Base-by-base conservation (phyloP, 495 filamentous ascomycete genomes). In the Extremus antarcticus region DNA sequence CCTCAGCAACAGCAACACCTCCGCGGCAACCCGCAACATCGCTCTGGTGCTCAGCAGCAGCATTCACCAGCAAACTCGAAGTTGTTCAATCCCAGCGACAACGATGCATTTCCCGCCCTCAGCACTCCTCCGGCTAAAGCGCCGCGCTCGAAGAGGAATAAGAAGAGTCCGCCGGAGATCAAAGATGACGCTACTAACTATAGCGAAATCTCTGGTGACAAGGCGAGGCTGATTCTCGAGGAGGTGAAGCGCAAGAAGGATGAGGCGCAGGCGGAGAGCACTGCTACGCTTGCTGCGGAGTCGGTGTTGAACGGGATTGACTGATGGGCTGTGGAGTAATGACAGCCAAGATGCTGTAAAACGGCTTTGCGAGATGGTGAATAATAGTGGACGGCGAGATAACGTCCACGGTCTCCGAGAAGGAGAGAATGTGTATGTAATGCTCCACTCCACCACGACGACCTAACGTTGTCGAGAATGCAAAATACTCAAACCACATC, bases 401-500 rank as follows among this genome's bases (percentile, higher is more conserved):
- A 4, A 4, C 13, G 29, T 35, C 29, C 7, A 35, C 13, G 29
- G 13, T 4, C 29, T 35, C 29, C 13, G 29, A 35, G 4, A 4
- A 35, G 4, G 29, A 35, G 29, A 35, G 4, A 35, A 7, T 4
- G 13, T 35, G 29, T 35, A 35, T 35, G 29, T 7, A 7, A 35
- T 7, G 29, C 29, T 35, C 29, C 29, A 35, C 29, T 35, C 29
- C 4, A n/a, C n/a, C n/a, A 35, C 29, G 29, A 35, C 29, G 4
- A 35, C 29, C 29, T 35, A 7, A 35, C 29, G 29, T 35, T 7
- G 29, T 35, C 29, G 7, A 35, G 13, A 35, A 35, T 7, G 13
- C 29, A 35, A 35, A 35, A 35, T 13, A 35, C 10, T 52, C 25
- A 54, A 47, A 29, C 39, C n/a, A 76, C 64, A 46, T 76, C 74